Base-by-base conservation (phyloP, 768 basidiomycete species). In the Calvatia gigantea region DNA sequence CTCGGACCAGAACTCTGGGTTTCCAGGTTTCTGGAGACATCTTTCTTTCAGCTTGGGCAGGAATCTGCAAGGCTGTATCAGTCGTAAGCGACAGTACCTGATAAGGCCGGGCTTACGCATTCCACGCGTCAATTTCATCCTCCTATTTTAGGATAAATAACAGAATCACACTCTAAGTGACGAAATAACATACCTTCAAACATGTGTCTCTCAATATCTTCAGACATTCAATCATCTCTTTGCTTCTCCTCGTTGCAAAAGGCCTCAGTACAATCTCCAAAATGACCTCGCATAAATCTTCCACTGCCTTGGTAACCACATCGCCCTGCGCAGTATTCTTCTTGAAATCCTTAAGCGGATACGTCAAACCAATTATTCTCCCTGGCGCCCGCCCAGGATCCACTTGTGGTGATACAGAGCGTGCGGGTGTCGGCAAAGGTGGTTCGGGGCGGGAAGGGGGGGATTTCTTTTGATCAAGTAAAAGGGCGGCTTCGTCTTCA, bases 41-140 rank as follows among this genome's bases (percentile, higher is more conserved):
- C 74, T 78, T 11, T 75, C 64, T 61, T 82, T 85, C 17, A 93
- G 69, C 19, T 82, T 74, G 12, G 64, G 68, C 43, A 92, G 58
- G 64, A 91, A 90, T 14, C 90, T 91, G 41, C 15, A 45, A 51
- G 44, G 53, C 17, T 31, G 29, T 54, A 43, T 27, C 37, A 50
- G 42, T 21, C 14, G 59, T 35, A 4, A 38, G 28, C 27, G 51
- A 17, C 19, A 12, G 46, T n/a, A 43, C 2, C 9, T 17, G 4
- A 21, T 21, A 42, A 21, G 12, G 12, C 12, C 8, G 17, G 33
- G 74, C 81, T 61, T 60, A 87, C 86, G 64, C 70, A 69, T 94
- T 93, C 91, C 91, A 94, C 29, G 80, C 81, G 42, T 88, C 86
- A 33, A 92, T 81, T 67, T 93, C 89, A 67, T 92, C 89, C 70